Percentiles rank a stretch among this genome's conserved stretches.
Evolutionary conservation across 139 green algal species (phyloP).

Genomic region (Tetradesmus obliquus): DNA sequence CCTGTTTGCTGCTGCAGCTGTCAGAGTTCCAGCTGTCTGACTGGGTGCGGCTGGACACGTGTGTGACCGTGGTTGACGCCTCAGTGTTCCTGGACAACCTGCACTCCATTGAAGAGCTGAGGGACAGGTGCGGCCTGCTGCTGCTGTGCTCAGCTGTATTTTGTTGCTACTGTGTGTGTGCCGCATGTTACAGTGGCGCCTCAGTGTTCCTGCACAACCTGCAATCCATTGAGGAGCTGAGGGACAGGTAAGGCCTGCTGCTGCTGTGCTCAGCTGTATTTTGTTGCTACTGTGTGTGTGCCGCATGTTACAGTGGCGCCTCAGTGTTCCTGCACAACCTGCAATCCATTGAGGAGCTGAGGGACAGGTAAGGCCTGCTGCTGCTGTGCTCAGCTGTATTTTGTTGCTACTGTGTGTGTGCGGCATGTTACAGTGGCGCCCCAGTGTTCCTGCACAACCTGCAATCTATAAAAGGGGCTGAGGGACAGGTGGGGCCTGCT

Average conservation of each 20-base stretch:
- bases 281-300: not conserved
- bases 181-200: not conserved
- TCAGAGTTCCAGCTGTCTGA: constrained; percentile 15
- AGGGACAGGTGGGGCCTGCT: constrained; percentile 14
- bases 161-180: not conserved
- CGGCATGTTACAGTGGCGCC: constrained; percentile 38
- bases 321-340: constrained; percentile 44
- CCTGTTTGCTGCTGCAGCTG: not conserved
- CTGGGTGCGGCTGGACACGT: constrained; percentile 51
- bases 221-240: constrained; percentile 29
- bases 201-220: too few relatives aligned
- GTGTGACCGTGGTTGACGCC: constrained; percentile 74
- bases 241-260: not conserved
- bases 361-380: constrained; percentile 14
- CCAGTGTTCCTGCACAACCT: constrained; percentile 44
- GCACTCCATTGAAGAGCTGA: constrained; percentile 35
- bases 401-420: not conserved
- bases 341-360: constrained; percentile 27
- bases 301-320: constrained; percentile 38
- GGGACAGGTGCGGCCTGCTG: constrained; percentile 14
- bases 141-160: not conserved
- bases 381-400: not conserved
- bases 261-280: not conserved
- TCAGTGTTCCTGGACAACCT: constrained; percentile 46
- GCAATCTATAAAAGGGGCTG: constrained; percentile 31